These are phyloP conservation scores for Pisolithus thermaeus DNA, from an alignment of 1,284 basidiomycete genomes.

Conservation along the genomic window DNA sequence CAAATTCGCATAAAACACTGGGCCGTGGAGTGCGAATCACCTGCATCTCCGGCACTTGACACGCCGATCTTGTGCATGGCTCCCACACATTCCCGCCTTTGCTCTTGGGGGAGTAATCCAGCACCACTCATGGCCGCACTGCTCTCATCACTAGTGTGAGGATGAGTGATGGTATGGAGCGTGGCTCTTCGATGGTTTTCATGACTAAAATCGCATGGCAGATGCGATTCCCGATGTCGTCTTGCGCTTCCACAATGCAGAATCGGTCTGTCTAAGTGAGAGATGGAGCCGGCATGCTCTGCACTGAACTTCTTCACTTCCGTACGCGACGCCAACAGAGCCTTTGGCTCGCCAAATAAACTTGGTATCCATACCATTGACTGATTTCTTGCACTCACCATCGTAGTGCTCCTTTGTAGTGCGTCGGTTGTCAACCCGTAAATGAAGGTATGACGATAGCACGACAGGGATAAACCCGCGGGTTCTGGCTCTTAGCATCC, in stretches of 20 bases:
- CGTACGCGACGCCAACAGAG: neutral
- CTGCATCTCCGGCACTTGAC: constrained; percentile 3
- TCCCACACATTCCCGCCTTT: constrained; percentile 24
- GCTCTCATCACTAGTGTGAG: constrained; percentile 1
- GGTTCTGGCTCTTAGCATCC: too few relatives aligned
- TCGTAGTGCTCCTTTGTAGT: too few relatives aligned
- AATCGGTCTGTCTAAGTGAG: constrained; percentile 35
- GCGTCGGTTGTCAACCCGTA: too few relatives aligned
- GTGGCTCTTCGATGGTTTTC: constrained; percentile 11
- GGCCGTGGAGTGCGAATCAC: constrained; percentile 16
- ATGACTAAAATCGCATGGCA: constrained; percentile 22
- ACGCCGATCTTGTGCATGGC: constrained; percentile 27
- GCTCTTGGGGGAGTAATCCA: constrained; percentile 17
- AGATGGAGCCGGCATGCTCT: constrained; percentile 37
- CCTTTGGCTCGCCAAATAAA: constrained; percentile 23
- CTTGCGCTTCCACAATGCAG: constrained; percentile 46
- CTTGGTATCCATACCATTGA: constrained; percentile 22
- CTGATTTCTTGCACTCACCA: constrained; percentile 30
- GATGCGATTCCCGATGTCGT: constrained; percentile 27
- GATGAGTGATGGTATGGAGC: constrained; percentile 8
- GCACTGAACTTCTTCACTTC: constrained; percentile 42
- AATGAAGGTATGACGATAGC: too few relatives aligned
- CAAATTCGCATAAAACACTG: constrained; percentile 19
- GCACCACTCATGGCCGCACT: constrained; percentile 9
- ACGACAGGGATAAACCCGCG: too few relatives aligned